Evolutionary conservation across 78 protist species (phyloP), one percentile per base, ranked within the genome.

Genomic region (Dictyostelium capitatum): DNA sequence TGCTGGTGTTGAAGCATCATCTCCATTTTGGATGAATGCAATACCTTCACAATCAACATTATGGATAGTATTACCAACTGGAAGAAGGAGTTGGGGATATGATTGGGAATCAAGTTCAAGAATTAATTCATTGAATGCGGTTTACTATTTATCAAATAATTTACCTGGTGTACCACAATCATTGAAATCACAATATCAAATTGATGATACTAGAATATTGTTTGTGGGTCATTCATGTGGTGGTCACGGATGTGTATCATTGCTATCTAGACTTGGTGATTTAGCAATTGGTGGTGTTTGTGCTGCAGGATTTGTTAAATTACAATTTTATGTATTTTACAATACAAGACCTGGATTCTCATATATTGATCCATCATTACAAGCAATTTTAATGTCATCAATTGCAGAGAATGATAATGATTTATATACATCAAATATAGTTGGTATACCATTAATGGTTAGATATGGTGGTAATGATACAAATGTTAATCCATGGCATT

Each of bases 1-100:
- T 77, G 93, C 93, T 5, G 93, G 93, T 64, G 93, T 87, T 3
- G 93, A 87, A 11, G 84, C 69, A 9, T 65, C 69, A 9, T 30
- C 83, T 9, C 81, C 19, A 12, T 17, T 15, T 56, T 87, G 93
- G 93, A 28, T 47, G 23, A 37, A 77, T 51, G 93, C 93, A 11
- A 17, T 59, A 46, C 85, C 93, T 15, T 54, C n/a, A 7, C 83
- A 77, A 47, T 15, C 25, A 7, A 28, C 46, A 15, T 1, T 87
- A 15, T 87, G 77, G 79, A 77, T 87, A n/a, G 43, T 87, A 11
- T 74, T 14, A 17, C 79, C 79, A 25, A 87, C 93, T 46, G 93
- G 93, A 1, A 25, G 75, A 43, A 80, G 83, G 37, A 32, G 70
- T 9, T 79, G 83, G 83, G 83, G 83, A 3, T 79, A 79, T 56